Evolutionary conservation across 345 rosid genomes (phyloP).

Genomic region (Erysimum cheiranthoides): DNA sequence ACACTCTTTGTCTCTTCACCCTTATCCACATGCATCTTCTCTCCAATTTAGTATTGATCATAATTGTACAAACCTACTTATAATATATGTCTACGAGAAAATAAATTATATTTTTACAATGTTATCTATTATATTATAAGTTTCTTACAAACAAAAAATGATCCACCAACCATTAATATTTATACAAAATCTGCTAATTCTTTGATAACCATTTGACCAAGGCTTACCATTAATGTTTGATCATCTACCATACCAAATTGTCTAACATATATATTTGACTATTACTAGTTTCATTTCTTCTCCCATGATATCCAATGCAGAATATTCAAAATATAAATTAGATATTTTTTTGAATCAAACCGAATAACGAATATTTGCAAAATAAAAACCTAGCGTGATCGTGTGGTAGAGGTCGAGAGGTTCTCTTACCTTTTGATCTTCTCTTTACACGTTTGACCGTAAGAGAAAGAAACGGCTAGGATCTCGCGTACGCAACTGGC

Average conservation of each 20-base stretch:
- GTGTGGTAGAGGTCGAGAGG: constrained; percentile 30
- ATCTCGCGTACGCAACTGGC: constrained; percentile 38
- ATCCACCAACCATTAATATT: too few relatives aligned
- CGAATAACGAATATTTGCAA: neutral
- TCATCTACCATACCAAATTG: neutral
- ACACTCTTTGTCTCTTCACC: neutral
- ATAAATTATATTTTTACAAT: neutral
- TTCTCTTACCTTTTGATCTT: neutral
- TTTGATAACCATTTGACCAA: neutral
- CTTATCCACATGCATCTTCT: constrained; percentile 4
- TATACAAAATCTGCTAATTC: neutral
- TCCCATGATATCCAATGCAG: neutral
- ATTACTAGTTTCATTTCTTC: neutral
- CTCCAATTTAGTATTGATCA: neutral
- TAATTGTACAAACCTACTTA: neutral
- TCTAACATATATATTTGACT: neutral
- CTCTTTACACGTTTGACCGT: constrained; percentile 33
- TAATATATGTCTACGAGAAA: neutral
- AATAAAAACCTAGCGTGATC: neutral
- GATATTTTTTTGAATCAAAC: neutral
- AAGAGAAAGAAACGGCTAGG: constrained; percentile 44
- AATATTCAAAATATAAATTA: neutral
- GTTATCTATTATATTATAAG: neutral
- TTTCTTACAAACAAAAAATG: neutral
- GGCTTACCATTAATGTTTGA: neutral